These are phyloP conservation scores for Penicillium diatomitis DNA, from an alignment of 495 filamentous ascomycete species.

Conservation along the genomic window DNA sequence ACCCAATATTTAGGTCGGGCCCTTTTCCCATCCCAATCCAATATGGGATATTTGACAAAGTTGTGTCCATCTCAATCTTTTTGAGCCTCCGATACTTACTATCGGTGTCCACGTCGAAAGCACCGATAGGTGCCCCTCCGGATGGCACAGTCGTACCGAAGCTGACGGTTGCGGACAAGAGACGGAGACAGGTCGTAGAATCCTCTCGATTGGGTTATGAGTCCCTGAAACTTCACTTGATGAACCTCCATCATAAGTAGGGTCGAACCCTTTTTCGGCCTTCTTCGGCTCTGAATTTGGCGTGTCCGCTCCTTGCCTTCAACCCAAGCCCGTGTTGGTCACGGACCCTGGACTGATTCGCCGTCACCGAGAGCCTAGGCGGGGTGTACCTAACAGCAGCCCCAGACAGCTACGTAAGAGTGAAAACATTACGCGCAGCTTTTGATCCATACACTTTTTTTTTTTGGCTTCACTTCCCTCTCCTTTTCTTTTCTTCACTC, in stretches of 20 bases:
- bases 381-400: background rate
- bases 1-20: too few relatives aligned
- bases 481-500: constrained; percentile 6
- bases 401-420: constrained; percentile 13
- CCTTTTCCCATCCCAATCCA: too few relatives aligned
- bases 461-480: too few relatives aligned
- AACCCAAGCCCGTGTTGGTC: background rate
- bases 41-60: too few relatives aligned
- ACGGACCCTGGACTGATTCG: constrained; percentile 3
- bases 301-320: background rate
- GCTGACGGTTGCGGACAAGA: background rate
- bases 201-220: background rate
- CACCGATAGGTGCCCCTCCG: background rate
- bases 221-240: background rate
- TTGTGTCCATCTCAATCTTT: too few relatives aligned
- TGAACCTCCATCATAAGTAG: background rate
- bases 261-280: too few relatives aligned
- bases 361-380: constrained; percentile 19
- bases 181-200: background rate
- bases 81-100: too few relatives aligned
- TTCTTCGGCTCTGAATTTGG: background rate
- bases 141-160: background rate
- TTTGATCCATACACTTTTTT: too few relatives aligned
- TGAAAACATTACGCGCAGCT: constrained; percentile 3
- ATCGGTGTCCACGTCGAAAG: background rate